Evolutionary conservation across 768 basidiomycete species (phyloP), one percentile per base, ranked within the genome.

Genomic region (Coprinopsis marcescibilis): DNA sequence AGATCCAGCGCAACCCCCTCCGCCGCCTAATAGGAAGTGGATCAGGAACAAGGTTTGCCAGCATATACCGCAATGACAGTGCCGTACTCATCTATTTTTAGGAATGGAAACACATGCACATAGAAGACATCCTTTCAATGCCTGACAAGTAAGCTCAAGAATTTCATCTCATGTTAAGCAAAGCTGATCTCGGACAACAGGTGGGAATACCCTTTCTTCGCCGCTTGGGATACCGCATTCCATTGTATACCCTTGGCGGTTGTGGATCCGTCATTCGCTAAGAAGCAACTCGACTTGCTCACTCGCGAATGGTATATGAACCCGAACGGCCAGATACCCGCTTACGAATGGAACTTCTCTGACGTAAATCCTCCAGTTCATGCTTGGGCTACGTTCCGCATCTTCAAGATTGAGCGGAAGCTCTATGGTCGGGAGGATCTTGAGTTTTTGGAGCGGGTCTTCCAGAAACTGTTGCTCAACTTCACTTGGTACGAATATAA

Each of bases 281-380:
- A 99, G 73, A 94, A 95, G 63, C 96, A 99, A 63, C 77, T 99
- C 27, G 95, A 97, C 63, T 62, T 98, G 50, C 76, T 99, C 57
- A 97, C 95, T 2, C 77, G 96, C 46, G 96, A 99, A 67, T 99
- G 96, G 96, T 99, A 98, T 68, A 89, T 91, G 88, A 96, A 96
- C 63, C 96, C 96, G 1, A 95, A 98, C 62, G 96, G 96, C 27
- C 94, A 96, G 59, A 87, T 99, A 48, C 96, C 96, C 2, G 96
- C 96, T 0, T 99, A 98, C 63, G 96, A 99, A 64, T 99, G 96
- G 96, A 98, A 99, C 62, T 98, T 96, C 58, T 80, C 85, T 41
- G 96, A 99, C 61, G 96, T 98, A 52, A 98, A 99, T 63, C 96
- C 96, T 7, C 96, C 96, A 11, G 96, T 99, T 2, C 96, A 99